Base-by-base conservation (phyloP, 2,329 filamentous ascomycete genomes). In the Phialemonium atrogriseum region DNA sequence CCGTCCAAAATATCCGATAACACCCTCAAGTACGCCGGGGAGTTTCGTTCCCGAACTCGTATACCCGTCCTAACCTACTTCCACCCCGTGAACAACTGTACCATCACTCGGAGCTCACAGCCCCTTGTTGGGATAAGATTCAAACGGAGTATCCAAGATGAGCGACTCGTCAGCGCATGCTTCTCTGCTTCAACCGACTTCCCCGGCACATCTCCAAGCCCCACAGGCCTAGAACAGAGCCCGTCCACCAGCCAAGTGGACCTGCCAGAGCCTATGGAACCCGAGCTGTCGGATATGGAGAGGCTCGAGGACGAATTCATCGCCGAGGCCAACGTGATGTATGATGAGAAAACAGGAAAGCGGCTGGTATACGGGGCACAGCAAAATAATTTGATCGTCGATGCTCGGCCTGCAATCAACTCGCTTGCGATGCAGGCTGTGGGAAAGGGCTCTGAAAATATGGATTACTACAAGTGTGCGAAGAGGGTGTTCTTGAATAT, bases 41-140 rank as follows among this genome's bases (percentile, higher is more conserved):
- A 79, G 40, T 96, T 94, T 58, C 82, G 91, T 31, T 96, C 91
- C 1, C 77, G 88, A 37, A 78, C 81, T 41, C 80, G 91, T 38
- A 88, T 98, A 55, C 91, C 91, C 2, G 83, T 80, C 4, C 64
- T 98, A 23, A 87, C 87, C 14, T 98, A 98, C 56, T 75, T 95
- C n/a, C 91, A 98, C 55, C 85, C 86, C 0, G 70, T 95, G 47
- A 98, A 96, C 54, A 94, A 94, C 54, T 96, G 91, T 56, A 91
- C 88, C 15, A 94, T 98, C 42, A 95, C 89, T 2, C 74, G 91
- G 51, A 94, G 87, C 51, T 94, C 89, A 4, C 91, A 98, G 53
- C 91, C 91, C 0, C 67, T 89, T 35, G 83, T 89, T 2, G 91
- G 91, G 10, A 74, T 96, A 15, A 77, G 83, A 29, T 77, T 84